Evolutionary conservation across 2,329 filamentous ascomycete genomes (phyloP).

Genomic region (Drechslerella coelobrocha): DNA sequence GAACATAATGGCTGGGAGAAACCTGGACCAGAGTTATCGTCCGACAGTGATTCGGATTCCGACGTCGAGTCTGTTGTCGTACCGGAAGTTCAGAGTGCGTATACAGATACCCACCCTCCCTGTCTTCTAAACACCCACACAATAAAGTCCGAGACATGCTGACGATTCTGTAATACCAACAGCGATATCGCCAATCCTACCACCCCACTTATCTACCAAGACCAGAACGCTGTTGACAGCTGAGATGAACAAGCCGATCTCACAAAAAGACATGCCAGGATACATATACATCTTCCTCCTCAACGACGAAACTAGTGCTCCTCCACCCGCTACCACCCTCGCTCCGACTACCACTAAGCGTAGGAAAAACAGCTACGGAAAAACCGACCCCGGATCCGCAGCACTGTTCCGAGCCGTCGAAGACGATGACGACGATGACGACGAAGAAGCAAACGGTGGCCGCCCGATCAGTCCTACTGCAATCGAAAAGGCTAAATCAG

Average conservation of each 20-base stretch:
- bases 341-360: conserved; percentile 54
- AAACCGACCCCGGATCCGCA: conserved; percentile 47
- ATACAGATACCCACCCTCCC: not conserved
- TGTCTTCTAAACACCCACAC: conserved; percentile 1
- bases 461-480: conserved; percentile 50
- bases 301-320: conserved; percentile 72
- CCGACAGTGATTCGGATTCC: conserved; percentile 11
- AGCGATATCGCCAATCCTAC: conserved; percentile 14
- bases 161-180: conserved; percentile 13
- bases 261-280: conserved; percentile 76
- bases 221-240: conserved; percentile 66
- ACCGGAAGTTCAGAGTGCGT: conserved; percentile 6
- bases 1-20: conserved; percentile 35
- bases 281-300: conserved; percentile 99
- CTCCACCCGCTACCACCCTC: conserved; percentile 62
- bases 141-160: conserved; percentile 2
- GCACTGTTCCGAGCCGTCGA: conserved; percentile 53
- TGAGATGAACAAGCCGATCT: conserved; percentile 78
- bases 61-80: conserved; percentile 30
- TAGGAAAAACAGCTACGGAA: conserved; percentile 57
- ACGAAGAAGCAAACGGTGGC: conserved; percentile 53
- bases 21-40: conserved; percentile 16
- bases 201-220: conserved; percentile 40
- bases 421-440: conserved; percentile 53
- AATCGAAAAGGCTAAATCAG: conserved; percentile 64